These are phyloP conservation scores for Arthrobotrys sphaeroides DNA, from an alignment of 2,329 filamentous ascomycete genomes.

Conservation along the genomic window DNA sequence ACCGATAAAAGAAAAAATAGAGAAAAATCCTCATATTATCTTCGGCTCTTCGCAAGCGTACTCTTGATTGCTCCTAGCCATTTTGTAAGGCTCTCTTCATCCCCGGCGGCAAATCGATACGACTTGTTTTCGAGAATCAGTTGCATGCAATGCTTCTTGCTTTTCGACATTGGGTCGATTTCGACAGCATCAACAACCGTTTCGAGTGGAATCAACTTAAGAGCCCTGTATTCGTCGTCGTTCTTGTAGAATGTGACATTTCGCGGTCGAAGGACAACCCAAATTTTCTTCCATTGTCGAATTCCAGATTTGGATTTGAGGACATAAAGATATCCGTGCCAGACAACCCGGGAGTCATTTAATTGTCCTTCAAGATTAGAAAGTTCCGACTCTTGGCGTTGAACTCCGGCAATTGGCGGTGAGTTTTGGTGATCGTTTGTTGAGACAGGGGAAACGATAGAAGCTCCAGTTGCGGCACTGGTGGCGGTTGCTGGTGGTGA, in stretches of 20 bases:
- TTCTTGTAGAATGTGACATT: constrained; percentile 93
- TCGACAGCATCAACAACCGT: constrained; percentile 90
- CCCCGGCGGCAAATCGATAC: constrained; percentile 77
- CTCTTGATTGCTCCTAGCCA: constrained; percentile 94
- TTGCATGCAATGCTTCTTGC: constrained; percentile 87
- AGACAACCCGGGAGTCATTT: constrained; percentile 80
- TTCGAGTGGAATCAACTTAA: constrained; percentile 80
- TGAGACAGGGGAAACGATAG: constrained; percentile 49
- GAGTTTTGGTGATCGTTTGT: constrained; percentile 24
- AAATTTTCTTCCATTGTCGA: constrained; percentile 92
- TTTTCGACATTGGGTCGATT: constrained; percentile 84
- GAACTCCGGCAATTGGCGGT: constrained; percentile 53
- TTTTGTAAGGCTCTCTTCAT: constrained; percentile 82
- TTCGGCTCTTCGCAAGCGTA: constrained; percentile 69
- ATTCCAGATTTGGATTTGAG: constrained; percentile 84
- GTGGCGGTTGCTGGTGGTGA: constrained; percentile 39
- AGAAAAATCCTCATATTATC: constrained; percentile 11
- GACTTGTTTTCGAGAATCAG: constrained; percentile 92
- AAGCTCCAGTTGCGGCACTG: constrained; percentile 43
- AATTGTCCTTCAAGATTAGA: constrained; percentile 60
- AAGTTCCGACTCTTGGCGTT: constrained; percentile 58
- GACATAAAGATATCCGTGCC: constrained; percentile 88
- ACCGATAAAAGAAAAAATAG: not conserved
- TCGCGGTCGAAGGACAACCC: constrained; percentile 87
- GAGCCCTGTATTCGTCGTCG: constrained; percentile 85